A percentile compares a stretch with the other conserved stretches of the same genome.
Evolutionary conservation across 2,329 filamentous ascomycete species (phyloP).

Genomic region (Phaeophleospora eucalypticola): DNA sequence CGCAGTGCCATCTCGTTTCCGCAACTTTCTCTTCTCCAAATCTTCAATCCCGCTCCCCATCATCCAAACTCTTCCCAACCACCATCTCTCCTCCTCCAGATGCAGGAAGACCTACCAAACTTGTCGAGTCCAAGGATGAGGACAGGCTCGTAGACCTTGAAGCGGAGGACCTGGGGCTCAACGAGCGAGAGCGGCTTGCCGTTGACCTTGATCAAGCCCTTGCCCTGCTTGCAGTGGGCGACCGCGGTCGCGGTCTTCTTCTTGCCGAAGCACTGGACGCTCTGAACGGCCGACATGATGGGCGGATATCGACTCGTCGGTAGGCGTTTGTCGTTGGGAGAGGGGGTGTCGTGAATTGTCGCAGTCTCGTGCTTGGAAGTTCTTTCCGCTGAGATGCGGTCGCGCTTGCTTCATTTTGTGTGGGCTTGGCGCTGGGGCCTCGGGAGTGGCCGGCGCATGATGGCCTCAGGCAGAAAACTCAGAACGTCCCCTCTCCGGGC

Average conservation of each 20-base stretch:
- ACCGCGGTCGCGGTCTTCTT: constrained; percentile 64
- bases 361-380: not conserved
- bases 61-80: not conserved
- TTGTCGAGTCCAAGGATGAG: constrained; percentile 97
- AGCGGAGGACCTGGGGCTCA: constrained; percentile 93
- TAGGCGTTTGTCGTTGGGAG: constrained; percentile 1
- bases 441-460: not conserved
- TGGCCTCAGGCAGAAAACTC: not conserved
- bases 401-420: not conserved
- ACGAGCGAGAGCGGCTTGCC: constrained; percentile 91
- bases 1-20: not conserved
- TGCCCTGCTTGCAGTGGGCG: constrained; percentile 87
- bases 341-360: constrained; percentile 8
- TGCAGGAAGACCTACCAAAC: constrained; percentile 57
- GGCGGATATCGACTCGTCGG: constrained; percentile 12
- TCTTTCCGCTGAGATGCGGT: not conserved
- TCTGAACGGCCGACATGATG: constrained; percentile 63
- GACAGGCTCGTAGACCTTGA: constrained; percentile 99
- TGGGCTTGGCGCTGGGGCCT: not conserved
- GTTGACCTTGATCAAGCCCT: constrained; percentile 98
- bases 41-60: constrained; percentile 1
- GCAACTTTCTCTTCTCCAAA: constrained; percentile 3
- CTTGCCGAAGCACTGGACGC: constrained; percentile 95
- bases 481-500: too few species aligned
- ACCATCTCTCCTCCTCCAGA: constrained; percentile 1